Conservation (phyloP, 192 early-diverging fungal genomes). For the Backusella westeae region DNA sequence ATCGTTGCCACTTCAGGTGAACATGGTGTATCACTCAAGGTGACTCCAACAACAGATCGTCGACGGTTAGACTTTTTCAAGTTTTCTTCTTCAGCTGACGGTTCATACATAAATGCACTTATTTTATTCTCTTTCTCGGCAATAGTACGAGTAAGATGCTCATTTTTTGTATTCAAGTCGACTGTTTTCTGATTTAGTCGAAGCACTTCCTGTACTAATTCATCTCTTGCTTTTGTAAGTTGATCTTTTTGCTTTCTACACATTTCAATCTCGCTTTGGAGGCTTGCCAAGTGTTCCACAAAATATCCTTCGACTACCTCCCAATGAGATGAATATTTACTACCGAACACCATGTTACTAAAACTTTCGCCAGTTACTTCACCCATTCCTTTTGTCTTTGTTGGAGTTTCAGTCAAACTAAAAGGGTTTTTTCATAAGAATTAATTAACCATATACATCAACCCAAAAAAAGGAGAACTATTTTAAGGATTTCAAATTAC, state of each 20-base stretch:
- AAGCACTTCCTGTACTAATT: slow-evolving; percentile 4
- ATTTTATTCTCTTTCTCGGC: slow-evolving; percentile 15
- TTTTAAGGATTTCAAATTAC: background rate
- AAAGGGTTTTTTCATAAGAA: background rate
- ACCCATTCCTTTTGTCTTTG: background rate
- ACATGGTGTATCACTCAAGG: background rate
- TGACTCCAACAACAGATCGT: background rate
- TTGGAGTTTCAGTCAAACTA: background rate
- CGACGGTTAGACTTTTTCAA: background rate
- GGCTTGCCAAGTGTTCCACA: background rate
- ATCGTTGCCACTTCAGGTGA: background rate
- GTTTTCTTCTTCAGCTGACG: background rate
- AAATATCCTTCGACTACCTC: background rate
- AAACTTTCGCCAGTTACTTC: background rate
- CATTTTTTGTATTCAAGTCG: slow-evolving; percentile 1
- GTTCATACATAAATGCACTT: slow-evolving; percentile 16
- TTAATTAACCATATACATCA: background rate
- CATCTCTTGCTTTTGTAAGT: slow-evolving; percentile 2
- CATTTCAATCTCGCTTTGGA: background rate
- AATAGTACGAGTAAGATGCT: background rate
- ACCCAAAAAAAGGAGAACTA: background rate
- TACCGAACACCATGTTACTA: background rate
- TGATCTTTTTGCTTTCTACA: background rate
- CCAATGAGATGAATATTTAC: slow-evolving; percentile 1
- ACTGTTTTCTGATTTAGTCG: slow-evolving; percentile 2